Conservation (phyloP, 1,284 basidiomycete species). For the Apiotrichum sp. region DNA sequence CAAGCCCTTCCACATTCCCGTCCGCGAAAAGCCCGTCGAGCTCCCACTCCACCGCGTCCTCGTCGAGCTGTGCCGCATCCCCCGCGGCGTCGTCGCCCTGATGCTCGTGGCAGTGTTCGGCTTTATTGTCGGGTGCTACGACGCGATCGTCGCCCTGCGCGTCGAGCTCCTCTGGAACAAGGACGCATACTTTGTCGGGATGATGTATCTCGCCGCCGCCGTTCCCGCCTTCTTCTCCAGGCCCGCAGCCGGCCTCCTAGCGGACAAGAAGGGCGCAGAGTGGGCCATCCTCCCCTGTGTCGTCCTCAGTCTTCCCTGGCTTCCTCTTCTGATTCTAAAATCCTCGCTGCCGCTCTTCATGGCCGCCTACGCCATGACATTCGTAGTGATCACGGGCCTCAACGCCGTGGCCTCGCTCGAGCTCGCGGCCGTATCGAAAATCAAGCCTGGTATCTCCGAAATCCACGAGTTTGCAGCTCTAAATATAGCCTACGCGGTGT, state of each 20-base stretch:
- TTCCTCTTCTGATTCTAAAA: constrained; percentile 55
- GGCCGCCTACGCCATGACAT: constrained; percentile 54
- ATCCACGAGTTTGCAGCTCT: constrained; percentile 42
- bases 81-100: constrained; percentile 56
- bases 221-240: constrained; percentile 59
- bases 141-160: constrained; percentile 56
- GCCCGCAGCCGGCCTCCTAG: constrained; percentile 57
- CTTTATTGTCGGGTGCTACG: constrained; percentile 37
- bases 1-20: background rate
- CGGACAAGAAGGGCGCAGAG: constrained; percentile 60
- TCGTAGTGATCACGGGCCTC: constrained; percentile 10
- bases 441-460: constrained; percentile 30
- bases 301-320: constrained; percentile 60
- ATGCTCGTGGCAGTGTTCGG: constrained; percentile 58
- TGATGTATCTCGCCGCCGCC: constrained; percentile 65
- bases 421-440: constrained; percentile 12
- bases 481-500: constrained; percentile 38
- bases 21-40: constrained; percentile 19
- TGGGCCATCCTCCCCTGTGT: constrained; percentile 55
- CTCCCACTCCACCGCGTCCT: constrained; percentile 48
- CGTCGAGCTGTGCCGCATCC: constrained; percentile 51
- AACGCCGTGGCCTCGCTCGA: constrained; percentile 16
- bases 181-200: constrained; percentile 58
- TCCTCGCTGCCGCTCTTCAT: constrained; percentile 58
- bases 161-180: constrained; percentile 59